Conservation (phyloP, 768 basidiomycete species). For the Galerina marginata region DNA sequence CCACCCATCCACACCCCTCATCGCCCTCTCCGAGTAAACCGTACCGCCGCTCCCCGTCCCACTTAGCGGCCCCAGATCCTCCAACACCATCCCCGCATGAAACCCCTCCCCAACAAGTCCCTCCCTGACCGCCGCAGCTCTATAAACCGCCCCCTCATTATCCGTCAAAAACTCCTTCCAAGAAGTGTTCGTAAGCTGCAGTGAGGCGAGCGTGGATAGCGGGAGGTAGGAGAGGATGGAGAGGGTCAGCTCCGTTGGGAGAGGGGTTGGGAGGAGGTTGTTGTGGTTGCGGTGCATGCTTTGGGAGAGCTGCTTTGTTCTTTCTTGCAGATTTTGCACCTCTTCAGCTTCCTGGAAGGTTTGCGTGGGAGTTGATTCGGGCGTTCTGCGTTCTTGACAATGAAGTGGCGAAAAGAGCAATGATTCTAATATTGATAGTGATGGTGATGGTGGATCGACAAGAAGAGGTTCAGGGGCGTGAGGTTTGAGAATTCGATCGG, state of each 20-base stretch:
- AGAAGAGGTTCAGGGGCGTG: no score
- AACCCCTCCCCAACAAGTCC: conserved; percentile 40
- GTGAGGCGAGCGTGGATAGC: conserved; percentile 3
- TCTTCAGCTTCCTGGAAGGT: no score
- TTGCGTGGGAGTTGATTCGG: no score
- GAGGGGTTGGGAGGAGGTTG: conserved; percentile 13
- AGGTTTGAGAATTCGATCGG: no score
- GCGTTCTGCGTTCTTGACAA: no score
- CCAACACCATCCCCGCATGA: conserved; percentile 21
- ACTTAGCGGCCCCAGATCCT: neutral
- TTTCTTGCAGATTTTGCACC: no score
- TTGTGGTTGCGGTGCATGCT: neutral
- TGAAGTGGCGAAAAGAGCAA: no score
- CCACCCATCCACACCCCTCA: conserved; percentile 53
- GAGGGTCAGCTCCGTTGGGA: conserved; percentile 20
- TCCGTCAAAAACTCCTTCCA: conserved; percentile 41
- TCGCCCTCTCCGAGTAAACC: conserved; percentile 38
- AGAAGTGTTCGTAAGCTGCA: conserved; percentile 8
- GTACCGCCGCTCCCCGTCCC: conserved; percentile 17
- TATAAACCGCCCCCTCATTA: conserved; percentile 51
- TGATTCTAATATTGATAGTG: no score
- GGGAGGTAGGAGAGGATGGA: conserved; percentile 22
- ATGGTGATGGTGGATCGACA: no score
- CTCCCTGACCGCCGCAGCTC: conserved; percentile 58
- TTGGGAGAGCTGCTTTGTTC: no score